phyloP scores from a whole-genome alignment of 768 basidiomycete species.

The Suillus subluteus region DNA sequence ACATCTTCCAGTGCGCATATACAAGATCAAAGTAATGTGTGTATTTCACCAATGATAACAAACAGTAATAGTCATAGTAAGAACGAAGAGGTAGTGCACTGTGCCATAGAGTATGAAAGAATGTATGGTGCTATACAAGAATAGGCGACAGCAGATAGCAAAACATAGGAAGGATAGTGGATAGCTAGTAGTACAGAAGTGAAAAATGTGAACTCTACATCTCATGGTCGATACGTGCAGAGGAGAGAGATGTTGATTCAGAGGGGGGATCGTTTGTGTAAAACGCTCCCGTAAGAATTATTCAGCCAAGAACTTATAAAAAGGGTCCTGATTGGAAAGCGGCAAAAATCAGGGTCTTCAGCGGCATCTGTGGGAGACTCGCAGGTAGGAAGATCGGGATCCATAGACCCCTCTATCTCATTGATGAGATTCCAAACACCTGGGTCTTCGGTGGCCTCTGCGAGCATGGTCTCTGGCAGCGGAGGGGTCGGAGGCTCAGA shows the following conservation, averaged over 20 bases:
- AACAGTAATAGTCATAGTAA: background rate
- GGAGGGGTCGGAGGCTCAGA: background rate
- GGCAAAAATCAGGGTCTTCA: background rate
- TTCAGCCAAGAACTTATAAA: background rate
- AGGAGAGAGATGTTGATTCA: background rate
- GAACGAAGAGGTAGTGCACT: background rate
- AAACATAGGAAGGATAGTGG: background rate
- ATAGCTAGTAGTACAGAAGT: background rate
- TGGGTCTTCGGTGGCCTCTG: background rate
- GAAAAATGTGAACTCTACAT: background rate
- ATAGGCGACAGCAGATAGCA: background rate
- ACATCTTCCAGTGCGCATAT: background rate
- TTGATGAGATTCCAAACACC: background rate
- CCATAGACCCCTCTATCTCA: background rate
- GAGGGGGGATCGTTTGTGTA: background rate
- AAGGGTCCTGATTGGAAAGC: background rate
- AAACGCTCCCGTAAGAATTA: background rate
- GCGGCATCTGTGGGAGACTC: background rate
- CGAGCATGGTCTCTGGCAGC: background rate
- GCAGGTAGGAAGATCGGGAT: background rate
- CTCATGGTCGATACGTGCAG: background rate
- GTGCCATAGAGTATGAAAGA: background rate
- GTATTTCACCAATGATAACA: no score
- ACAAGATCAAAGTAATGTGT: background rate
- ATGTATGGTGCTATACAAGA: background rate